phyloP scores from a whole-genome alignment of 148 eudicot species.

The Beta vulgaris region DNA sequence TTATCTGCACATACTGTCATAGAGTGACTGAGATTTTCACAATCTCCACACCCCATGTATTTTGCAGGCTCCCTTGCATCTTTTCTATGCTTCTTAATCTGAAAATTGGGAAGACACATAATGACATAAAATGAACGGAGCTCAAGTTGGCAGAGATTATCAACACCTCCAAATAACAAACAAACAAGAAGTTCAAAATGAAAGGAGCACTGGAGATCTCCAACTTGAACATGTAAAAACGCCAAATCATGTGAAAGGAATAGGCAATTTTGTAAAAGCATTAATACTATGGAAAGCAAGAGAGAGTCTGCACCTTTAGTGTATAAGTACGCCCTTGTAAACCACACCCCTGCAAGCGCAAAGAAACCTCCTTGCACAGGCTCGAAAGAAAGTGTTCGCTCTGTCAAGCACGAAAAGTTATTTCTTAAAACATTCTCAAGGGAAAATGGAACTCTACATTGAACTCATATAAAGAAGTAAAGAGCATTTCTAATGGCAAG shows the following conservation, averaged over 20 bases:
- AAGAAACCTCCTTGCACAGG: slow-evolving; percentile 85
- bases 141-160: not conserved
- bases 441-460: slow-evolving; percentile 1
- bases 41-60: slow-evolving; percentile 94
- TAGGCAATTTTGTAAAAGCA: not conserved
- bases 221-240: not conserved
- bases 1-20: slow-evolving; percentile 51
- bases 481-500: slow-evolving; percentile 82
- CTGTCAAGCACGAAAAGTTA: slow-evolving; percentile 38
- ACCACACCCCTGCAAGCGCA: slow-evolving; percentile 83
- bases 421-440: slow-evolving; percentile 12
- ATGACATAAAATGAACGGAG: not conserved
- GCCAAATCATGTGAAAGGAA: not conserved
- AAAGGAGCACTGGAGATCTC: not conserved
- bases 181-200: slow-evolving; percentile 7
- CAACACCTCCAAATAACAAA: slow-evolving; percentile 5
- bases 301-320: slow-evolving; percentile 51
- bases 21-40: slow-evolving; percentile 89
- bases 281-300: not conserved
- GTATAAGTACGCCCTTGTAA: slow-evolving; percentile 79
- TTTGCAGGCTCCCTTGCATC: slow-evolving; percentile 87
- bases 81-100: slow-evolving; percentile 84
- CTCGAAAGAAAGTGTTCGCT: slow-evolving; percentile 54
- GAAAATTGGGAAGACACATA: slow-evolving; percentile 11
- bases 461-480: not conserved